These are phyloP conservation scores for Coniella vitis DNA, from an alignment of 2,329 filamentous ascomycete genomes.

Conservation along the genomic window DNA sequence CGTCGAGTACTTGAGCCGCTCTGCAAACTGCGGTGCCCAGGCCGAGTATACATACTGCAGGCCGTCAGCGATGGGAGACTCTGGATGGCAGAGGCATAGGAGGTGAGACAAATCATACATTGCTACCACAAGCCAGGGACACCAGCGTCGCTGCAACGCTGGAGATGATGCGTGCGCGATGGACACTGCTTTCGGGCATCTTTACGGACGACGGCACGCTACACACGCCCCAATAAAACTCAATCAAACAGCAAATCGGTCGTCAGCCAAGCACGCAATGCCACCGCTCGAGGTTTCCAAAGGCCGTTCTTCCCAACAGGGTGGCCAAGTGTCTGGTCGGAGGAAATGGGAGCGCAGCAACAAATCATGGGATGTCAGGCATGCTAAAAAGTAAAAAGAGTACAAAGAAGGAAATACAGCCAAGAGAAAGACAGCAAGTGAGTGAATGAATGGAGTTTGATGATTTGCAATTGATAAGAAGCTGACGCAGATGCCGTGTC, in stretches of 20 bases:
- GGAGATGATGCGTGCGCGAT: conserved; percentile 67
- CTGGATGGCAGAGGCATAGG: not conserved
- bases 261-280: too few relatives aligned
- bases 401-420: not conserved
- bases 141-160: conserved; percentile 80
- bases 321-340: too few relatives aligned
- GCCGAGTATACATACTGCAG: conserved; percentile 94
- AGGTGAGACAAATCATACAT: conserved; percentile 48
- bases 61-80: conserved; percentile 10
- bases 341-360: too few relatives aligned
- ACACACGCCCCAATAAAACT: not conserved
- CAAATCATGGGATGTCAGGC: too few relatives aligned
- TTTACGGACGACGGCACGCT: conserved; percentile 20
- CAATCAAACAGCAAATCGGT: not conserved
- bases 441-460: too few relatives aligned
- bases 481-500: not conserved
- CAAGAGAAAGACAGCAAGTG: not conserved
- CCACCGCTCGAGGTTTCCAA: too few relatives aligned
- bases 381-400: not conserved
- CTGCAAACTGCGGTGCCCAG: conserved; percentile 93
- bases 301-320: too few relatives aligned
- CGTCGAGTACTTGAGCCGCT: conserved; percentile 78
- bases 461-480: too few relatives aligned
- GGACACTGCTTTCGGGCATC: conserved; percentile 43
- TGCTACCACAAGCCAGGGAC: conserved; percentile 85